phyloP scores from a whole-genome alignment of 805 yeast genomes.

The Wickerhamiella galacta region DNA sequence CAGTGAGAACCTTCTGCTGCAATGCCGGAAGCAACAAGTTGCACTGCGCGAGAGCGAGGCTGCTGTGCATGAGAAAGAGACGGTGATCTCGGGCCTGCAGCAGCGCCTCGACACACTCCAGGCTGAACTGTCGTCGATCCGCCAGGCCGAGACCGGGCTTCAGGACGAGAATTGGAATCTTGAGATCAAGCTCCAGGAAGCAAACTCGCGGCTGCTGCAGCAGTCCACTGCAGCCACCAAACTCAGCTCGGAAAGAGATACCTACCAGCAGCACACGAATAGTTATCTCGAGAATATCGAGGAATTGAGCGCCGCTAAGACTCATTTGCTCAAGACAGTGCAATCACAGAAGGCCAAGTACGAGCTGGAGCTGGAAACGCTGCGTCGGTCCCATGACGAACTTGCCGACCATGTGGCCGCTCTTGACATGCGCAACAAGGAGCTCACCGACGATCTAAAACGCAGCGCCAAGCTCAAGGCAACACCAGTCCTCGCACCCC shows the following conservation, averaged over 20 bases:
- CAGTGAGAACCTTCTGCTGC: conserved; percentile 19
- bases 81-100: conserved; percentile 3
- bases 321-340: conserved; percentile 16
- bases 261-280: conserved; percentile 11
- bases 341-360: conserved; percentile 11
- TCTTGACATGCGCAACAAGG: conserved; percentile 8
- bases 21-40: conserved; percentile 20
- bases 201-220: conserved; percentile 12
- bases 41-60: conserved; percentile 13
- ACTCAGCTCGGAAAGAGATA: conserved; percentile 15
- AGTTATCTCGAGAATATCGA: conserved; percentile 19
- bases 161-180: conserved; percentile 25
- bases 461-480: not conserved
- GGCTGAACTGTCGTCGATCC: not conserved
- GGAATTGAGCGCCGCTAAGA: conserved; percentile 15
- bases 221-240: conserved; percentile 13
- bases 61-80: conserved; percentile 6
- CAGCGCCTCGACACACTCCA: not conserved
- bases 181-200: conserved; percentile 20
- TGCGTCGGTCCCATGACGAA: conserved; percentile 13
- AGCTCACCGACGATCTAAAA: conserved; percentile 13
- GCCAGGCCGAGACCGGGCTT: not conserved
- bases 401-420: conserved; percentile 15
- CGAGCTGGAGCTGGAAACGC: conserved; percentile 14
- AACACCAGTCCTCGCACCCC: not conserved